Evolutionary conservation across 805 yeast species (phyloP).

Genomic region (Candida michaelii): DNA sequence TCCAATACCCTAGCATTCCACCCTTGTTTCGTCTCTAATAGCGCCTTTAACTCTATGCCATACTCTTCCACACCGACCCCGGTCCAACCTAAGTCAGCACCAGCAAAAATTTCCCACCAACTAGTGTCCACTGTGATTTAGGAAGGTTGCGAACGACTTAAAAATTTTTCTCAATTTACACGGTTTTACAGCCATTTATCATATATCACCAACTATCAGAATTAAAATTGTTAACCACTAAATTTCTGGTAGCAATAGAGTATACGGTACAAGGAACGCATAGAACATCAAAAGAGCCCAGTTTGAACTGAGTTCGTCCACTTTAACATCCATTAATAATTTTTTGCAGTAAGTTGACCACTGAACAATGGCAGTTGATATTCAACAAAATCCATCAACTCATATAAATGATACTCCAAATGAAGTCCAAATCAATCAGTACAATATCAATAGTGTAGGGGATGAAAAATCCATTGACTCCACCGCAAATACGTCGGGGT

Average conservation of each 20-base stretch:
- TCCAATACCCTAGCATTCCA: no score
- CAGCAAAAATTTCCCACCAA: no score
- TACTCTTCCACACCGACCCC: no score
- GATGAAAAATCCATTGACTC: neutral
- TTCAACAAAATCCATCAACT: neutral
- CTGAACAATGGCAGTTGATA: slow-evolving; percentile 2
- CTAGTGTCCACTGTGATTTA: no score
- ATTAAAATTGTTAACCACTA: no score
- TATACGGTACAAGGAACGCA: no score
- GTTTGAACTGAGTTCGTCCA: neutral
- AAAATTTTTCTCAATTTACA: slow-evolving; percentile 1
- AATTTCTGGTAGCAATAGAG: no score
- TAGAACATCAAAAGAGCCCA: neutral
- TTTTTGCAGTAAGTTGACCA: slow-evolving; percentile 5
- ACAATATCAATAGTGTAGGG: neutral
- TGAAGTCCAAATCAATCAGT: neutral
- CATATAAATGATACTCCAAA: neutral
- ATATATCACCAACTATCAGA: neutral
- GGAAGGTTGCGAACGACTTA: slow-evolving; percentile 3
- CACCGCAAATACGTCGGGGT: neutral
- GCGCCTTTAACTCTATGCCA: no score
- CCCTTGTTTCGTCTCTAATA: no score
- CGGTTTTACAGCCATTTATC: slow-evolving; percentile 1
- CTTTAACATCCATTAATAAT: no score
- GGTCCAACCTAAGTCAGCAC: no score